Conservation (phyloP, 2,329 filamentous ascomycete species). For the Didymella arachidicola region DNA sequence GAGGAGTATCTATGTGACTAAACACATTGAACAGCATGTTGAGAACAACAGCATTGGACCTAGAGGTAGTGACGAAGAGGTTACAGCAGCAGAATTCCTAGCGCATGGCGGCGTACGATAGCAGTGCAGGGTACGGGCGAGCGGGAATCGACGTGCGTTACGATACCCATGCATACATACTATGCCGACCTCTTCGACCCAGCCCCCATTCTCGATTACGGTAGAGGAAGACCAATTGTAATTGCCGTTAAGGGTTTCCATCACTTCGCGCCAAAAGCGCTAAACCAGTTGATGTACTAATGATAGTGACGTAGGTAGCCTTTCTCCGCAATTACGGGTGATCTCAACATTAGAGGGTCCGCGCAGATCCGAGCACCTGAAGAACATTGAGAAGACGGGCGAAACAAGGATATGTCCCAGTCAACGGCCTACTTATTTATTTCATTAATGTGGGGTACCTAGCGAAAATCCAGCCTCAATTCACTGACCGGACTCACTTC, state of each 20-base stretch:
- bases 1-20: conserved; percentile 25
- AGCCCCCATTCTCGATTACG: background rate
- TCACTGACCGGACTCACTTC: background rate
- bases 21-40: conserved; percentile 23
- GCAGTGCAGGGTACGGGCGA: background rate
- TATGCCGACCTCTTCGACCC: background rate
- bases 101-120: background rate
- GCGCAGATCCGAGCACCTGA: background rate
- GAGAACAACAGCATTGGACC: conserved; percentile 7
- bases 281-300: background rate
- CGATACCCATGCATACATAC: background rate
- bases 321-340: background rate
- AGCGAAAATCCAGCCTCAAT: background rate
- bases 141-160: background rate
- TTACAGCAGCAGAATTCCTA: conserved; percentile 11
- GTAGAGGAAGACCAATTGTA: background rate
- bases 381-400: background rate
- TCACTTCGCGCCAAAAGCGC: background rate
- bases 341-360: background rate
- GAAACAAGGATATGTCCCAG: background rate
- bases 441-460: background rate
- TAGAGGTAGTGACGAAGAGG: conserved; percentile 21
- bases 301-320: background rate
- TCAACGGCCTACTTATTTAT: background rate
- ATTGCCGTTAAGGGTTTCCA: background rate